phyloP scores from a whole-genome alignment of 768 basidiomycete species.

The Tylopilus felleus region DNA sequence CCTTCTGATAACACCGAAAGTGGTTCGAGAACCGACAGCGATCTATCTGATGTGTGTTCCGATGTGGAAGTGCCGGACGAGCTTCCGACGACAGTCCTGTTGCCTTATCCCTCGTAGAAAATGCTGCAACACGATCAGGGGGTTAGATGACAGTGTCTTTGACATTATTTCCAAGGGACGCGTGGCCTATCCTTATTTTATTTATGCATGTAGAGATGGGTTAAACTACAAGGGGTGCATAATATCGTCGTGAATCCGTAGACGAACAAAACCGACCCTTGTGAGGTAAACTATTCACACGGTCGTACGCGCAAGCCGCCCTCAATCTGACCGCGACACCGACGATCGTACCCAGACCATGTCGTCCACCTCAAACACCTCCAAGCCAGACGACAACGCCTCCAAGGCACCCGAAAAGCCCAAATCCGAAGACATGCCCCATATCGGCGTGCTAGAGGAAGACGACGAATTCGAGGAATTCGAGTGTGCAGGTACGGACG shows the following conservation, averaged over 20 bases:
- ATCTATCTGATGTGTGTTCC: conserved; percentile 25
- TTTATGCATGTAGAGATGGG: conserved; percentile 23
- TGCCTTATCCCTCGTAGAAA: conserved; percentile 17
- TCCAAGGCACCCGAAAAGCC: conserved; percentile 36
- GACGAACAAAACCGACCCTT: too few relatives aligned
- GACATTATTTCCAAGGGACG: conserved; percentile 10
- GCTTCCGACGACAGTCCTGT: conserved; percentile 18
- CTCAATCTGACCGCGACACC: not conserved
- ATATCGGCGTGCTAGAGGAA: conserved; percentile 90
- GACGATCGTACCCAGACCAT: conserved; percentile 20
- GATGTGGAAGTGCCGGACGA: conserved; percentile 25
- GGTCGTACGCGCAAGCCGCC: conserved; percentile 14
- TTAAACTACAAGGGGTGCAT: conserved; percentile 1
- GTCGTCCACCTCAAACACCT: conserved; percentile 45
- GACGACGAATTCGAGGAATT: conserved; percentile 99
- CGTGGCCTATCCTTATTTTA: conserved; percentile 33
- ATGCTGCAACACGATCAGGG: conserved; percentile 3
- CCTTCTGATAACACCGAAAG: conserved; percentile 23
- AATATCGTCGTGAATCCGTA: not conserved
- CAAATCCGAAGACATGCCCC: conserved; percentile 48
- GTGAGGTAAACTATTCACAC: conserved; percentile 20
- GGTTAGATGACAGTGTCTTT: conserved; percentile 9
- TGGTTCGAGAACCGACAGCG: conserved; percentile 16
- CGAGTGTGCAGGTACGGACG: conserved; percentile 67
- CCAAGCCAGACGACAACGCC: conserved; percentile 38